Conservation (phyloP, 768 basidiomycete species). For the Suillus americanus region DNA sequence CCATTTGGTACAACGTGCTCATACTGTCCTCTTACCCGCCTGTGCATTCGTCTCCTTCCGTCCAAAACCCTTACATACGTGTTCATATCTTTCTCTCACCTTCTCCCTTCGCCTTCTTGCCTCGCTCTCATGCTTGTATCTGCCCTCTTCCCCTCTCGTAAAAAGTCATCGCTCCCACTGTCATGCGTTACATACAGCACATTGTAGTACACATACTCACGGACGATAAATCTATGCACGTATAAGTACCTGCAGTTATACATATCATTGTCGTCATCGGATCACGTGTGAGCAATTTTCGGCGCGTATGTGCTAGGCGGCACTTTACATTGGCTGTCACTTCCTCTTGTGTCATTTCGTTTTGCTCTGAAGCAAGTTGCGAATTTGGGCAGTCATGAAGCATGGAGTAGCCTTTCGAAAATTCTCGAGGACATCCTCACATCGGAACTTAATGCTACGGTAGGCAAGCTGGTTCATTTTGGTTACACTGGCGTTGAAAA, state of each 20-base stretch:
- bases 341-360: neutral
- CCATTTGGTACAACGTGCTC: constrained; percentile 15
- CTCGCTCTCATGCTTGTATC: neutral
- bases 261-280: neutral
- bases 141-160: constrained; percentile 3
- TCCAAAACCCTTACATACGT: constrained; percentile 16
- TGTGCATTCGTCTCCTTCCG: constrained; percentile 21
- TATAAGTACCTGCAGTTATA: constrained; percentile 3
- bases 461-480: constrained; percentile 32
- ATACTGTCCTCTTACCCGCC: constrained; percentile 22
- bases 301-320: neutral
- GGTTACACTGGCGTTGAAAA: constrained; percentile 7
- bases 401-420: constrained; percentile 93
- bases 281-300: constrained; percentile 1
- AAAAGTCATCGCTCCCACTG: constrained; percentile 3
- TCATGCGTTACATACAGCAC: constrained; percentile 7
- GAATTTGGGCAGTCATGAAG: constrained; percentile 59
- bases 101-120: constrained; percentile 13
- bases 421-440: constrained; percentile 87
- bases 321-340: neutral
- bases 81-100: neutral
- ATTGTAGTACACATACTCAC: constrained; percentile 7
- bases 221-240: constrained; percentile 8
- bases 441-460: constrained; percentile 93
- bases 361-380: neutral